These are phyloP conservation scores for Parachlorella kessleri DNA, from an alignment of 139 green algal genomes.

Conservation along the genomic window DNA sequence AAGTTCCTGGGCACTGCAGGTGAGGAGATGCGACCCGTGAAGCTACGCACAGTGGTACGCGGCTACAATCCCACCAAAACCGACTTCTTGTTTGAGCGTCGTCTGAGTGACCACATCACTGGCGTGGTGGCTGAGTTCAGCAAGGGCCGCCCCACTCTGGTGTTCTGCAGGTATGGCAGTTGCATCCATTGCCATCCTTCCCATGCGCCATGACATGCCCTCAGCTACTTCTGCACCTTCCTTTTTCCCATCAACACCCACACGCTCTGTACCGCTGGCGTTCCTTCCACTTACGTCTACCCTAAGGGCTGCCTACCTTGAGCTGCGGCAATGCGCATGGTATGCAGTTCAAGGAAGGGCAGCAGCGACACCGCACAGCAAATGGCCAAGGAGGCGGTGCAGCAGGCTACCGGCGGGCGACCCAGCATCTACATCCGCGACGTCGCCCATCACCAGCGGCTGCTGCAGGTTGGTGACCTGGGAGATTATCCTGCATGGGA, in stretches of 20 bases:
- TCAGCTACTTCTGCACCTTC: too few relatives aligned
- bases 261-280: too few relatives aligned
- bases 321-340: too few relatives aligned
- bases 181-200: too few relatives aligned
- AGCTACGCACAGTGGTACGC: slow-evolving; percentile 79
- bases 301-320: too few relatives aligned
- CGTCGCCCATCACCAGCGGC: slow-evolving; percentile 39
- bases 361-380: slow-evolving; percentile 68
- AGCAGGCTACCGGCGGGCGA: slow-evolving; percentile 1
- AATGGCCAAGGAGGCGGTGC: slow-evolving; percentile 47
- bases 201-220: too few relatives aligned
- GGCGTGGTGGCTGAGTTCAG: slow-evolving; percentile 74
- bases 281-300: too few relatives aligned
- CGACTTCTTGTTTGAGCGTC: slow-evolving; percentile 81
- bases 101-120: slow-evolving; percentile 76
- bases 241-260: too few relatives aligned
- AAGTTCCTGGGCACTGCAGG: slow-evolving; percentile 58
- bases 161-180: slow-evolving; percentile 97
- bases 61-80: slow-evolving; percentile 73
- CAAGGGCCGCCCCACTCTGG: slow-evolving; percentile 74
- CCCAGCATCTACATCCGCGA: slow-evolving; percentile 47
- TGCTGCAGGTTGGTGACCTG: slow-evolving; percentile 38
- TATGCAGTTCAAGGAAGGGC: slow-evolving; percentile 55
- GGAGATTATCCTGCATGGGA: too few relatives aligned
- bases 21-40: slow-evolving; percentile 87